phyloP scores from a whole-genome alignment of 2,329 filamentous ascomycete species.

The Cryphonectria radicalis region DNA sequence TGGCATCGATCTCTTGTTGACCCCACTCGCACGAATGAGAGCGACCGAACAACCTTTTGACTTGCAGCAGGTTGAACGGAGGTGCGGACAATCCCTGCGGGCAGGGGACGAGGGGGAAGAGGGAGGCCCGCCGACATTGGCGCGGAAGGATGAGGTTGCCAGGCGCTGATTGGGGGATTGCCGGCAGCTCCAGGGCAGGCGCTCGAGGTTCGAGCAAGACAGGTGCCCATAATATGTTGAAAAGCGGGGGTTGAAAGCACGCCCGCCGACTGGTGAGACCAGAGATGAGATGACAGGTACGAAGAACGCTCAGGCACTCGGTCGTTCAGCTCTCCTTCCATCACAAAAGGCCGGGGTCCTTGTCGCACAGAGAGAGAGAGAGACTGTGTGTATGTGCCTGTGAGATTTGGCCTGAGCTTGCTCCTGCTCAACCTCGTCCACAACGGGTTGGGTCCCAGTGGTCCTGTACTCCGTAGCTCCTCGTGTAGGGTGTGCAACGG shows the following conservation, averaged over 20 bases:
- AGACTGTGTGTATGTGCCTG: too few relatives aligned
- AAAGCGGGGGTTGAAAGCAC: slow-evolving; percentile 9
- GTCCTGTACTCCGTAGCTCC: not conserved
- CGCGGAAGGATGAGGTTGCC: slow-evolving; percentile 21
- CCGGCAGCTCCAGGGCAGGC: slow-evolving; percentile 13
- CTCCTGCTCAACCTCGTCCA: not conserved
- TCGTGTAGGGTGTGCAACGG: not conserved
- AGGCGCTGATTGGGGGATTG: slow-evolving; percentile 27
- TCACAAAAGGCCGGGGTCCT: not conserved
- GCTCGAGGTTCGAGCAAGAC: slow-evolving; percentile 9
- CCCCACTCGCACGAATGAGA: slow-evolving; percentile 28
- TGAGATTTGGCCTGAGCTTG: not conserved
- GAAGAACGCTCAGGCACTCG: slow-evolving; percentile 5
- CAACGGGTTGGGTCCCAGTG: not conserved
- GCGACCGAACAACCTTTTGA: slow-evolving; percentile 26
- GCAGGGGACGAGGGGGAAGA: not conserved
- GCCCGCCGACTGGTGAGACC: slow-evolving; percentile 8
- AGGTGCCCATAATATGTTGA: not conserved
- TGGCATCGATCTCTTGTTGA: slow-evolving; percentile 24
- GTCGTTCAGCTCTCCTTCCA: not conserved
- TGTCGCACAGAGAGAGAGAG: too few relatives aligned
- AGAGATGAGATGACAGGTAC: slow-evolving; percentile 20
- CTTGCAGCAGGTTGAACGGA: slow-evolving; percentile 25
- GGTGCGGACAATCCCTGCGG: slow-evolving; percentile 25
- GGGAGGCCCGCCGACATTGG: slow-evolving; percentile 23